Conservation (phyloP, 139 green algal genomes). For the Edaphochlamys debaryana region DNA sequence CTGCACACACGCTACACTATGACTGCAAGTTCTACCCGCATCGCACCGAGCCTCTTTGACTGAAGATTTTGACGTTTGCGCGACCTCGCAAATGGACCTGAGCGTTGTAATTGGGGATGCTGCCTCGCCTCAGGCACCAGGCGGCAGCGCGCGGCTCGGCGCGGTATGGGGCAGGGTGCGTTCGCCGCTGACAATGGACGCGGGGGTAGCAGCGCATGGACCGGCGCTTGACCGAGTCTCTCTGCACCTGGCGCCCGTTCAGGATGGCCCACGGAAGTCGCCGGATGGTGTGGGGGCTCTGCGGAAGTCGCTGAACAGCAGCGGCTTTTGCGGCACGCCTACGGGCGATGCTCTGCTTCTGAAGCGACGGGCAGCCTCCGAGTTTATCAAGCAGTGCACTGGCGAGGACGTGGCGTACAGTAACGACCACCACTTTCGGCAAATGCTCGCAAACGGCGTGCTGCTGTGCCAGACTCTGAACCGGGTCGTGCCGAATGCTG, state of each 20-base stretch:
- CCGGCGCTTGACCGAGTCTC: too few relatives aligned
- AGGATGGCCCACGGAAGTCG: constrained; percentile 14
- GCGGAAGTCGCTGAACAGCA: constrained; percentile 6
- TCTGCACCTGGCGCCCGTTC: too few relatives aligned
- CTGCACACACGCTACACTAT: too few relatives aligned
- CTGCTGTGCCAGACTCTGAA: constrained; percentile 74
- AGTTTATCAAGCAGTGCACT: constrained; percentile 63
- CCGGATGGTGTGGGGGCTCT: background rate
- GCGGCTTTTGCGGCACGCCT: background rate
- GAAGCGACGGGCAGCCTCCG: constrained; percentile 49
- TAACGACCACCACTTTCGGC: constrained; percentile 65
- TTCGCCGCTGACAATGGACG: background rate
- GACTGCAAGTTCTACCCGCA: too few relatives aligned
- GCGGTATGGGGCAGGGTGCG: constrained; percentile 22
- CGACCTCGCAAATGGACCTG: constrained; percentile 5
- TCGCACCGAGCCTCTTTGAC: too few relatives aligned
- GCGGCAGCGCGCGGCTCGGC: constrained; percentile 18
- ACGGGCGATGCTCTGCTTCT: background rate
- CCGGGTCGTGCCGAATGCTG: constrained; percentile 21
- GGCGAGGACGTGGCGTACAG: constrained; percentile 52
- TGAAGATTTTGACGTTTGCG: background rate
- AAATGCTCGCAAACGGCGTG: constrained; percentile 65
- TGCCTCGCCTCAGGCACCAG: background rate
- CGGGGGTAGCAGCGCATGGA: background rate
- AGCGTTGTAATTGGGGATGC: background rate